Evolutionary conservation across 306 rosid genomes (phyloP).

Genomic region (Gastrolobium villosum): DNA sequence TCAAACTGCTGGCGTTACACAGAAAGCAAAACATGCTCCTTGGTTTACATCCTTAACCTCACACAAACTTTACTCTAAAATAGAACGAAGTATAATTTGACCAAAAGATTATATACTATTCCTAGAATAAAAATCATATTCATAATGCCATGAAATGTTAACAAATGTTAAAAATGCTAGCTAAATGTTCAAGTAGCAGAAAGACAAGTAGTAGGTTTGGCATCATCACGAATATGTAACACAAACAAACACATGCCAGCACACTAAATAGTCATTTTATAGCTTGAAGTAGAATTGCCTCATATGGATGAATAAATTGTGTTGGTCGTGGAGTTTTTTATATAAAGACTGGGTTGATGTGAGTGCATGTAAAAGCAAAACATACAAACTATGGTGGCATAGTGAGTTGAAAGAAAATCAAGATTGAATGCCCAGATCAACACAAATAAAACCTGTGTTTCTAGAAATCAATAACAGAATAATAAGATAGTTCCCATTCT

Average conservation of each 20-base stretch:
- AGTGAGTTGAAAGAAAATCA: neutral
- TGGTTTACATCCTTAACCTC: slow-evolving; percentile 22
- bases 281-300: neutral
- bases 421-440: neutral
- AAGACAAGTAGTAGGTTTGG: slow-evolving; percentile 10
- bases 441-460: neutral
- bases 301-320: neutral
- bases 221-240: slow-evolving; percentile 12
- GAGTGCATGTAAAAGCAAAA: slow-evolving; percentile 31
- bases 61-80: slow-evolving; percentile 2
- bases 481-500: slow-evolving; percentile 26
- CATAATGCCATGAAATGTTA: slow-evolving; percentile 11
- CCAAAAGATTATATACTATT: neutral
- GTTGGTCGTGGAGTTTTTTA: neutral
- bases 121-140: neutral
- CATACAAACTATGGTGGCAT: neutral
- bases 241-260: neutral
- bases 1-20: neutral
- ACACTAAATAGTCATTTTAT: slow-evolving; percentile 10
- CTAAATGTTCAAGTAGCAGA: slow-evolving; percentile 20
- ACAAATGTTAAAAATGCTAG: neutral
- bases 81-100: slow-evolving; percentile 1
- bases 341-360: neutral
- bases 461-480: neutral
- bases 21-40: slow-evolving; percentile 10